These are phyloP conservation scores for Crithidia brevicula DNA, from an alignment of 208 protist genomes.

Conservation along the genomic window DNA sequence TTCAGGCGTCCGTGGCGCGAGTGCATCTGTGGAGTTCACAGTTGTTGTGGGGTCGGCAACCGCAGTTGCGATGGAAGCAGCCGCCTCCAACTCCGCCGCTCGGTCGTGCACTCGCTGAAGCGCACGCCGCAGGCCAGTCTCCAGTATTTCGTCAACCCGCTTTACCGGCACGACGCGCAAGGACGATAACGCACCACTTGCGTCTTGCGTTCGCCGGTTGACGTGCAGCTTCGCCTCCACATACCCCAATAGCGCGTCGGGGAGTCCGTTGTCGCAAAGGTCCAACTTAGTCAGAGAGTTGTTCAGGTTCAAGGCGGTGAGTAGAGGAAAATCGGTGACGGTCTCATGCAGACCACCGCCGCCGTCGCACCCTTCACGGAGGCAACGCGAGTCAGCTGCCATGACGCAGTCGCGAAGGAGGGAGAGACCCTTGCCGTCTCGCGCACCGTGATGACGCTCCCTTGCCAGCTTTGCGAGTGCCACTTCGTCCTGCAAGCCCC, in stretches of 20 bases:
- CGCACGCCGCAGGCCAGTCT: not conserved
- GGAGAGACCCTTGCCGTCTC: not conserved
- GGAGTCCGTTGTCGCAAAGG: slow-evolving; percentile 47
- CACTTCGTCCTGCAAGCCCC: not conserved
- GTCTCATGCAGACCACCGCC: not conserved
- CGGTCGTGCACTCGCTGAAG: not conserved
- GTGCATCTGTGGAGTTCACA: no score
- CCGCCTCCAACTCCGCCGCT: not conserved
- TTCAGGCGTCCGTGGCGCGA: no score
- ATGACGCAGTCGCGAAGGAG: not conserved
- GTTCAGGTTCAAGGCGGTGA: slow-evolving; percentile 65
- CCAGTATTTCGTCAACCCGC: not conserved
- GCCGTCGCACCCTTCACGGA: not conserved
- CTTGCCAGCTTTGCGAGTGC: not conserved
- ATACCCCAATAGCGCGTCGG: slow-evolving; percentile 40
- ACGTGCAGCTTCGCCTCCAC: slow-evolving; percentile 63
- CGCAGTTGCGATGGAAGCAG: not conserved
- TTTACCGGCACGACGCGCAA: not conserved
- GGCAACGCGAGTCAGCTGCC: not conserved
- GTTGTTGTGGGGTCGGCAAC: not conserved
- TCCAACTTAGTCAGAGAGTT: slow-evolving; percentile 48
- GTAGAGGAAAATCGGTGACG: slow-evolving; percentile 42
- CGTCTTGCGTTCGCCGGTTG: slow-evolving; percentile 31
- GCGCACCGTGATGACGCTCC: not conserved
- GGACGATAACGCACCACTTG: not conserved